Evolutionary conservation across 176 grass and related monocot genomes (phyloP), one percentile per base, ranked within the genome.

Genomic region (Musa acuminata): DNA sequence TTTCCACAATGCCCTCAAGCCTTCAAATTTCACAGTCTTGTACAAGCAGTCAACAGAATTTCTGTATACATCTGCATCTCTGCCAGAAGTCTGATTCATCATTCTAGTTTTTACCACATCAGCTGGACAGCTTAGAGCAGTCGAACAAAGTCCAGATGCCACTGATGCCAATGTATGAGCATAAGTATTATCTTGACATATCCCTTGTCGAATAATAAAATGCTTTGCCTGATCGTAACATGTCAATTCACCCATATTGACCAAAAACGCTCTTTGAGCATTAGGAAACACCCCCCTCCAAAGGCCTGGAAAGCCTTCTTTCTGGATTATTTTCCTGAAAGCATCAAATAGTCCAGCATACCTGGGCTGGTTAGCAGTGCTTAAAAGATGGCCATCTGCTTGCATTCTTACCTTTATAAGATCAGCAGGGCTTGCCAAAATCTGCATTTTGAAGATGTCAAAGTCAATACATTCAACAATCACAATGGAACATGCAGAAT

Each of bases 381-480:
- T 78, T 13, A 84, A 51, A 67, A 87, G 64, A 67, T 69, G 85
- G 50, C 89, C 63, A 63, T 96, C 87, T 63, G 89, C 92, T 85
- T 96, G 92, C 89, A 92, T 96, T 83, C 92, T 84, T 16, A 96
- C 78, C 86, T 96, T 96, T 19, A 92, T 89, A 48, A 96, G 87
- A 77, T 96, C 92, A 35, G 89, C 87, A 53, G 92, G 92, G 78
- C 89, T 96, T 20, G 89, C 58, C 72, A 92, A 49, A 43, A 96
- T 80, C 92, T 96, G 75, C 82, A 83, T 78, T 84, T 75, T 58
- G 26, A 27, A 83, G 12, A 35, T 43, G 35, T 6, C 35, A 67
- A 29, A 16, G 25, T 67, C 13, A 16, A 29, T 6, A 60, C 17
- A 60, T 43, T 43, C 35, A 43, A 43, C 35, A 43, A 43, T 6